Percentiles rank a stretch among this genome's conserved stretches.
phyloP scores from a whole-genome alignment of 495 filamentous ascomycete species.

The Lasiosphaeria hispida region DNA sequence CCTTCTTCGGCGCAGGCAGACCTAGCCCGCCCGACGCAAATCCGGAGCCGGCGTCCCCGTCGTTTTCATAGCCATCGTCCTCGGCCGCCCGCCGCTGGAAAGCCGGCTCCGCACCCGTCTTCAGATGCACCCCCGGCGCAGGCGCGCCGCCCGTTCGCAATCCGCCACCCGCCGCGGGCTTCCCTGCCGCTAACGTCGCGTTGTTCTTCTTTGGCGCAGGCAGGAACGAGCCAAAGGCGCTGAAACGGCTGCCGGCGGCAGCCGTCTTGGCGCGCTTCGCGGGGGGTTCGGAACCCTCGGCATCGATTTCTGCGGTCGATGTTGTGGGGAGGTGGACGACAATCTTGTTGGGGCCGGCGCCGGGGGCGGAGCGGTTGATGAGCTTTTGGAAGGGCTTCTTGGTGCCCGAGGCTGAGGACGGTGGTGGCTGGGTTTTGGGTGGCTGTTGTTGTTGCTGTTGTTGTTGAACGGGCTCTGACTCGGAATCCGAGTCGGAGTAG shows the following conservation, averaged over 20 bases:
- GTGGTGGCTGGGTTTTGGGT: slow-evolving; percentile 32
- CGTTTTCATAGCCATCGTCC: slow-evolving; percentile 23
- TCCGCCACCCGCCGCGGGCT: neutral
- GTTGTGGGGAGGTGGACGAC: slow-evolving; percentile 62
- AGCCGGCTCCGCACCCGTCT: slow-evolving; percentile 73
- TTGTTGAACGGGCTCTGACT: slow-evolving; percentile 57
- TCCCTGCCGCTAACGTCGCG: slow-evolving; percentile 2
- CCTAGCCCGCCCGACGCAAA: slow-evolving; percentile 14
- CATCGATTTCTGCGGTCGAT: slow-evolving; percentile 34
- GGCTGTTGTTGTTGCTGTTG: slow-evolving; percentile 27
- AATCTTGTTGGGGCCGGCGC: slow-evolving; percentile 58
- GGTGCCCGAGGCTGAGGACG: slow-evolving; percentile 28
- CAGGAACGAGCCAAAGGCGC: slow-evolving; percentile 81
- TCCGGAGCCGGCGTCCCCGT: slow-evolving; percentile 13
- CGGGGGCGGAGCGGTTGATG: slow-evolving; percentile 72
- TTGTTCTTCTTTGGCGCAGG: slow-evolving; percentile 71
- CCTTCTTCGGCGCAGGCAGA: slow-evolving; percentile 29
- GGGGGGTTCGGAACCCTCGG: slow-evolving; percentile 55
- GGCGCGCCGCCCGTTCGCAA: slow-evolving; percentile 37
- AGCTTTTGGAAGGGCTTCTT: slow-evolving; percentile 67
- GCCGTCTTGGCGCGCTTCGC: slow-evolving; percentile 65
- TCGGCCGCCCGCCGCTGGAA: slow-evolving; percentile 57
- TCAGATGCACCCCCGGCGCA: slow-evolving; percentile 61
- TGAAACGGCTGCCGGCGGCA: slow-evolving; percentile 54
- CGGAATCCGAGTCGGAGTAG: slow-evolving; percentile 80